Evolutionary conservation across 495 filamentous ascomycete species (phyloP), one percentile per base, ranked within the genome.

Genomic region (Podospora bellae-mahoneyi): DNA sequence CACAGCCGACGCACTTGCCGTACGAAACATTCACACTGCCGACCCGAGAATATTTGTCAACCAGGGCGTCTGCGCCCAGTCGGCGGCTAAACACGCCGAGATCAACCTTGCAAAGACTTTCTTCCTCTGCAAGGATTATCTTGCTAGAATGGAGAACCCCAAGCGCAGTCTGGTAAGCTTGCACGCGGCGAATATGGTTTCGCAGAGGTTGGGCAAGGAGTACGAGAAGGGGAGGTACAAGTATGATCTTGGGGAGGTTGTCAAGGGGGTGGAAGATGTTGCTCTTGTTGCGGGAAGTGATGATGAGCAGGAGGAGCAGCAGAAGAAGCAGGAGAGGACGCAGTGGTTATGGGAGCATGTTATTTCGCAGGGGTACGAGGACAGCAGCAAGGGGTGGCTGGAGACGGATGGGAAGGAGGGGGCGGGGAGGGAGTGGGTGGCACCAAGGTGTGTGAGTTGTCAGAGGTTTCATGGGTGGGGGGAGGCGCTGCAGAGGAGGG

Each of bases 151-250:
- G 55, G 58, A 39, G 39, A 66, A 64, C 26, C 63, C 68, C 32
- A 90, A 88, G 79, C 79, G 90, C 60, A 84, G 80, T 54, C 79
- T 92, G 9, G 89, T 92, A 30, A 89, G 82, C 65, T 76, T 92
- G 68, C 82, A 85, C 69, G 89, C 92, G 72, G 90, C 90, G 10
- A 92, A 91, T 68, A 88, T 91, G 71, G 89, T 92, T 7, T 86
- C 89, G 2, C 88, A 86, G 74, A 75, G 91, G 32, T 71, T 93
- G 59, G 84, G 84, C 28, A 70, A 80, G 67, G 71, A 74, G 66
- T 68, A 78, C 54, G 55, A 23, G 59, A 23, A n/a, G 34, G 54
- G 10, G 20, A 68, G 75, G 15, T 74, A 76, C 53, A 55, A 23
- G 15, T 76, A 73, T 64, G 19, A 23, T 32, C 23, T 69, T 61